Percentiles rank a stretch among this genome's conserved stretches.
Evolutionary conservation across 1,284 basidiomycete genomes (phyloP).

Genomic region (Trametes versicolor): DNA sequence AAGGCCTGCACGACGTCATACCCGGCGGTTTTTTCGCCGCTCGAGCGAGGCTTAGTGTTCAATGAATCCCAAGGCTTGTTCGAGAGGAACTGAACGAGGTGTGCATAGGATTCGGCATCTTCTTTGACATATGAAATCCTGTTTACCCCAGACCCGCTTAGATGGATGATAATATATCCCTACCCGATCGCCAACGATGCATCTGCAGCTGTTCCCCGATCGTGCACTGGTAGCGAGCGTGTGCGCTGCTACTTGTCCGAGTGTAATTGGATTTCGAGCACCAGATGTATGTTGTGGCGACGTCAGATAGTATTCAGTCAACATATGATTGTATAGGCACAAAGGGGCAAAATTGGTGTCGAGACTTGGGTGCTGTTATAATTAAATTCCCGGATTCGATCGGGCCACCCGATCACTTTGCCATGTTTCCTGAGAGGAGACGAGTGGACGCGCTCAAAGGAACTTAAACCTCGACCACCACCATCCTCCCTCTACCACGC

Average conservation of each 20-base stretch:
- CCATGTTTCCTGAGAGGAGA: neutral
- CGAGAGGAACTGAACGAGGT: neutral
- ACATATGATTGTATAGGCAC: too few species aligned
- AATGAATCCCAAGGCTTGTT: constrained; percentile 8
- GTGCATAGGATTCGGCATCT: constrained; percentile 1
- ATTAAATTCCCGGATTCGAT: constrained; percentile 21
- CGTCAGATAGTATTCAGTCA: neutral
- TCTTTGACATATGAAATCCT: neutral
- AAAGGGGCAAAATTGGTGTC: neutral
- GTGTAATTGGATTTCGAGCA: neutral
- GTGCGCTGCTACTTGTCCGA: neutral
- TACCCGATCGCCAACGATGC: neutral
- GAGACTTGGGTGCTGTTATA: neutral
- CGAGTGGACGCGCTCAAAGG: constrained; percentile 2
- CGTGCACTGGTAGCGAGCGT: constrained; percentile 1
- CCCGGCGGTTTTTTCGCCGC: constrained; percentile 6
- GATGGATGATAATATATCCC: neutral
- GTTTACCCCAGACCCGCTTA: neutral
- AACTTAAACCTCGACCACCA: constrained; percentile 25
- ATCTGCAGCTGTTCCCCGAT: neutral
- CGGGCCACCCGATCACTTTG: constrained; percentile 20
- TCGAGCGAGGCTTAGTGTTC: neutral
- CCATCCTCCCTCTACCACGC: constrained; percentile 9
- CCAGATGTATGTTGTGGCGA: neutral
- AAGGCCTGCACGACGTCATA: neutral